Evolutionary conservation across 2,329 filamentous ascomycete genomes (phyloP).

Genomic region (Zasmidium angulare): DNA sequence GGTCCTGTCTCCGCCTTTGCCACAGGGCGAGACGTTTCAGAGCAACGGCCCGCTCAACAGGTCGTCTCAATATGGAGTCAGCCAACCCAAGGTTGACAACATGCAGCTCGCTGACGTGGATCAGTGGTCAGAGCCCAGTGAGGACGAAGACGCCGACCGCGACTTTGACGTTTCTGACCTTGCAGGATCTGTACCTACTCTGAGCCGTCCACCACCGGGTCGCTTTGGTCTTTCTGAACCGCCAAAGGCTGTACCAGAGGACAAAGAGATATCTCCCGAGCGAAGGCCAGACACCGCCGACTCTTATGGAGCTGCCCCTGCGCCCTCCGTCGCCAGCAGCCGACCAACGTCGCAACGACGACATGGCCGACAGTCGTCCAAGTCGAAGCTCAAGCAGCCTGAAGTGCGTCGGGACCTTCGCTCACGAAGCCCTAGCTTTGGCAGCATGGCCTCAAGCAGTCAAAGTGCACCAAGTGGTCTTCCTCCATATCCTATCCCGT

Average conservation of each 20-base stretch:
- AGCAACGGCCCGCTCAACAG: constrained; percentile 35
- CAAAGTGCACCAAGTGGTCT: constrained; percentile 35
- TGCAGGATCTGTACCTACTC: constrained; percentile 26
- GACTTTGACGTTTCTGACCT: constrained; percentile 30
- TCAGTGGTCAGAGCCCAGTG: constrained; percentile 29
- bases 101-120: constrained; percentile 26
- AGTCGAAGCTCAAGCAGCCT: constrained; percentile 20
- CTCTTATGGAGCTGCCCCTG: constrained; percentile 32
- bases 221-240: constrained; percentile 32
- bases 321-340: constrained; percentile 34
- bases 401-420: constrained; percentile 37
- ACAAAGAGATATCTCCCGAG: constrained; percentile 37
- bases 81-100: constrained; percentile 20
- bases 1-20: constrained; percentile 31
- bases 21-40: constrained; percentile 21
- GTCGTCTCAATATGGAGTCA: constrained; percentile 36
- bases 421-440: constrained; percentile 64
- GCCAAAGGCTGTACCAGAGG: constrained; percentile 36
- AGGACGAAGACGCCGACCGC: constrained; percentile 24
- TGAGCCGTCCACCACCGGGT: constrained; percentile 28
- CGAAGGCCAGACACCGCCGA: constrained; percentile 32
- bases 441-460: constrained; percentile 47
- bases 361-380: constrained; percentile 15
- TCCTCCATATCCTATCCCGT: constrained; percentile 91
- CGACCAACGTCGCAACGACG: constrained; percentile 26